A percentile compares a stretch with the other conserved stretches of the same genome.
Conservation (phyloP, 805 yeast genomes). For the Candida caryicola region DNA sequence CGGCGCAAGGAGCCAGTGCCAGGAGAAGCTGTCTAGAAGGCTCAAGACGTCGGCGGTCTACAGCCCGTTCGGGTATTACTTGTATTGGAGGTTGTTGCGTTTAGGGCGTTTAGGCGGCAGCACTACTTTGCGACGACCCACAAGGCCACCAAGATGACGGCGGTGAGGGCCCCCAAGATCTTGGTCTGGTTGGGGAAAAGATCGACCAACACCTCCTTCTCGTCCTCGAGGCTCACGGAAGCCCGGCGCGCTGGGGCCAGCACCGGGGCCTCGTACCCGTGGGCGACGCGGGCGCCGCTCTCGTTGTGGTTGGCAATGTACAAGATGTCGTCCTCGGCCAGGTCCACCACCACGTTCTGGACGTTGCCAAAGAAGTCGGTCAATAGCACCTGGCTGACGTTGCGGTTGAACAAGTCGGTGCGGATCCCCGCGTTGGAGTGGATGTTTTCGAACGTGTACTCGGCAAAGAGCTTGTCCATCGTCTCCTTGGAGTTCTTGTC, state of each 20-base stretch:
- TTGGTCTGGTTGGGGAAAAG: constrained; percentile 3
- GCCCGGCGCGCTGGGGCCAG: not conserved
- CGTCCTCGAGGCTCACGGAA: constrained; percentile 1
- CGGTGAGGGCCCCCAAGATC: constrained; percentile 15
- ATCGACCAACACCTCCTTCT: not conserved
- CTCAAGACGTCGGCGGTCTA: no score
- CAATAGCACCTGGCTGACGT: constrained; percentile 64
- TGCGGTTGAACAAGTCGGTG: constrained; percentile 70
- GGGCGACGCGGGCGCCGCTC: constrained; percentile 3
- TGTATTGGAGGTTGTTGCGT: no score
- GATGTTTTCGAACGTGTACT: constrained; percentile 78
- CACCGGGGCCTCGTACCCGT: not conserved
- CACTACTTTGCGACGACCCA: constrained; percentile 23
- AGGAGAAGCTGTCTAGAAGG: no score
- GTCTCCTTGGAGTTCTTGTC: constrained; percentile 73
- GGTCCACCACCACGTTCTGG: constrained; percentile 68
- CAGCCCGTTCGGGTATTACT: no score
- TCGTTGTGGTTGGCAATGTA: constrained; percentile 34
- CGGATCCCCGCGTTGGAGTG: constrained; percentile 94
- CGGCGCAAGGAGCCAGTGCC: no score
- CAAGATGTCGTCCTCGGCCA: constrained; percentile 48
- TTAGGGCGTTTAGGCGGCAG: no score
- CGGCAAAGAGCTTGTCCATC: constrained; percentile 78
- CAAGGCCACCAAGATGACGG: constrained; percentile 17
- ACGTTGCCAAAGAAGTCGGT: constrained; percentile 95